A percentile compares a stretch with the other conserved stretches of the same genome.
These are phyloP conservation scores for Cyberlindnera lachancei DNA, from an alignment of 805 yeast genomes.

Conservation along the genomic window DNA sequence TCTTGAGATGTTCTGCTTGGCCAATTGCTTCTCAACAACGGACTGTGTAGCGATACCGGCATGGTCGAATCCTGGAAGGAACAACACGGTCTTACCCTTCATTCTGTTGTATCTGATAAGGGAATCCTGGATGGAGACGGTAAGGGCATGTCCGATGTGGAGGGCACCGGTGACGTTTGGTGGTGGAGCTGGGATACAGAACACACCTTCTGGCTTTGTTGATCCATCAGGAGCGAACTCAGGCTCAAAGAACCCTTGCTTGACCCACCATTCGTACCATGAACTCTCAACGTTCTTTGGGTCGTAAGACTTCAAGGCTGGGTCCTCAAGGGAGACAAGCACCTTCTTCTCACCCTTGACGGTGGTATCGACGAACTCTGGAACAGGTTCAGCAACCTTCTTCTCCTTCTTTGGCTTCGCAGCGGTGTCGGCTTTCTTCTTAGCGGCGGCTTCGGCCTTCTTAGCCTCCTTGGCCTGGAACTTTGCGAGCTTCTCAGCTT, in stretches of 20 bases:
- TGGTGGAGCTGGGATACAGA: slow-evolving; percentile 96
- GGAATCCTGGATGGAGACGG: slow-evolving; percentile 91
- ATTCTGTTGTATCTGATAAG: slow-evolving; percentile 91
- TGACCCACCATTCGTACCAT: slow-evolving; percentile 97
- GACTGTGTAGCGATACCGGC: slow-evolving; percentile 99
- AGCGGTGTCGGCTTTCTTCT: slow-evolving; percentile 27
- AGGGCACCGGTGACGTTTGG: slow-evolving; percentile 98
- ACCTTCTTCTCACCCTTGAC: slow-evolving; percentile 86
- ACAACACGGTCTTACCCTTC: slow-evolving; percentile 92
- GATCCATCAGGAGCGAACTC: slow-evolving; percentile 70
- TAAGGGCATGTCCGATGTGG: slow-evolving; percentile 97
- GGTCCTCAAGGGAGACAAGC: slow-evolving; percentile 81
- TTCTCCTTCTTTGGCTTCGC: slow-evolving; percentile 60
- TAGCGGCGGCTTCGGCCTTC: slow-evolving; percentile 48
- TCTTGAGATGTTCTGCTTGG: slow-evolving; percentile 78
- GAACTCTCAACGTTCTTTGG: slow-evolving; percentile 92
- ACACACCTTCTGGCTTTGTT: slow-evolving; percentile 72
- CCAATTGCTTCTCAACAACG: slow-evolving; percentile 91
- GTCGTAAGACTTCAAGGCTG: slow-evolving; percentile 87
- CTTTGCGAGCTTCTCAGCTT: slow-evolving; percentile 82
- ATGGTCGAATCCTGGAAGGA: slow-evolving; percentile 95
- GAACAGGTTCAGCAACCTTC: slow-evolving; percentile 64
- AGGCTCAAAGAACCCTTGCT: slow-evolving; percentile 83
- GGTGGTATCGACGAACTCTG: slow-evolving; percentile 83
- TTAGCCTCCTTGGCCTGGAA: slow-evolving; percentile 79